Evolutionary conservation across 805 yeast species (phyloP), one percentile per base, ranked within the genome.

Genomic region (Kodamaea nitidulidarum): DNA sequence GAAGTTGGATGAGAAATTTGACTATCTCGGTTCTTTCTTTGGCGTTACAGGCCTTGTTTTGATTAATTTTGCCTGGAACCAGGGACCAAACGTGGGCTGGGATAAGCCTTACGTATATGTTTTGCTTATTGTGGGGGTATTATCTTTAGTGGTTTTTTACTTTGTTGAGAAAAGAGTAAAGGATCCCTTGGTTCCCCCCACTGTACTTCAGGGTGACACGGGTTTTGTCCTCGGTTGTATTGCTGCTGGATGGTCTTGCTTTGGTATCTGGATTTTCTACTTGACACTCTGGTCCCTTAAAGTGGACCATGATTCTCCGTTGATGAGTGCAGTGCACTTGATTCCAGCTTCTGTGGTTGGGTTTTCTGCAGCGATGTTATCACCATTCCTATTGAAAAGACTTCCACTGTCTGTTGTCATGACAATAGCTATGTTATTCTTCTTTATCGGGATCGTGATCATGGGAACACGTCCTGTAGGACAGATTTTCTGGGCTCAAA

Each of bases 11-110:
- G 58, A 51, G 2, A 26, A 43, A 10, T 58, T 58, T 36, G 69
- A 63, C 44, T 56, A 42, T 30, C 40, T 37, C 24, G 67, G 69
- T 0, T 40, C 59, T 14, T 10, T 37, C 3, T 10, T 33, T 4
- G 54, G 54, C 4, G 47, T 50, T 9, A 4, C 22, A 2, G 54
- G 54, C 3, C 39, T 50, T 35, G 43, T 50, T 8, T 38, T 50
- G 15, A 46, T 48, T 34, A 50, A 48, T 32, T 50, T 50, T 35
- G 46, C 54, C n/a, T 48, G 50, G 43, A 50, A 50, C 41, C 48
- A 50, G 28, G 54, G 54, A 14, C 51, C 54, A n/a, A 46, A 35
- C 7, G 48, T 44, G 2, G 54, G 54, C 27, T 50, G 54, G 54
- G 45, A 48, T 22, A 42, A 18, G 26, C 48, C 48, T 5, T 50